Evolutionary conservation across 129 eudicot species (phyloP).

Genomic region (Cynara cardunculus): DNA sequence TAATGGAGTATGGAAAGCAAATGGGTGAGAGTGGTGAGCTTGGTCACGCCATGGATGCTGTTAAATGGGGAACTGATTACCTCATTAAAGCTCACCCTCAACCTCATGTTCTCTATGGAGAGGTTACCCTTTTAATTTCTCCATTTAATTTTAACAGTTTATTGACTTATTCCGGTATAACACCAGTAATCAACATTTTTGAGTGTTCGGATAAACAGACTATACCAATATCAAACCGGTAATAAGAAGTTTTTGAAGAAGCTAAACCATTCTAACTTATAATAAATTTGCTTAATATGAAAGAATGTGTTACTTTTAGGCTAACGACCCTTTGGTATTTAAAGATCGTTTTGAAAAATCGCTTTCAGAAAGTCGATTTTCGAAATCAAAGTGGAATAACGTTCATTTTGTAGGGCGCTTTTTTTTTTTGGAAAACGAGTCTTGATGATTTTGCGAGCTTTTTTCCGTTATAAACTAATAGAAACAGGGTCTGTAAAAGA

Average conservation of each 20-base stretch:
- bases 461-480: not conserved
- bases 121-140: constrained; percentile 32
- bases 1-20: constrained; percentile 40
- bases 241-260: too few relatives aligned
- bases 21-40: constrained; percentile 53
- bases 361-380: not conserved
- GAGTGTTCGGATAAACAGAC: too few relatives aligned
- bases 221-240: too few relatives aligned
- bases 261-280: too few relatives aligned
- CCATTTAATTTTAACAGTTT: too few relatives aligned
- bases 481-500: not conserved
- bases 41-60: constrained; percentile 54
- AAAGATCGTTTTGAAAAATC: too few relatives aligned
- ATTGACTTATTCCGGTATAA: too few relatives aligned
- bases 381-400: not conserved
- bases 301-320: too few relatives aligned
- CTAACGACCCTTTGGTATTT: not conserved
- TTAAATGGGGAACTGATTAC: constrained; percentile 89
- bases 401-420: not conserved
- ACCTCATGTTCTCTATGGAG: constrained; percentile 63
- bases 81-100: constrained; percentile 76
- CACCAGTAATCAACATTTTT: too few relatives aligned
- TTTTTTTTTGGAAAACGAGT: not conserved
- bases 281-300: too few relatives aligned
- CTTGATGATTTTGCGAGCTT: not conserved